These are phyloP conservation scores for Xylariaceae sp. DNA, from an alignment of 2,329 filamentous ascomycete genomes.

Conservation along the genomic window DNA sequence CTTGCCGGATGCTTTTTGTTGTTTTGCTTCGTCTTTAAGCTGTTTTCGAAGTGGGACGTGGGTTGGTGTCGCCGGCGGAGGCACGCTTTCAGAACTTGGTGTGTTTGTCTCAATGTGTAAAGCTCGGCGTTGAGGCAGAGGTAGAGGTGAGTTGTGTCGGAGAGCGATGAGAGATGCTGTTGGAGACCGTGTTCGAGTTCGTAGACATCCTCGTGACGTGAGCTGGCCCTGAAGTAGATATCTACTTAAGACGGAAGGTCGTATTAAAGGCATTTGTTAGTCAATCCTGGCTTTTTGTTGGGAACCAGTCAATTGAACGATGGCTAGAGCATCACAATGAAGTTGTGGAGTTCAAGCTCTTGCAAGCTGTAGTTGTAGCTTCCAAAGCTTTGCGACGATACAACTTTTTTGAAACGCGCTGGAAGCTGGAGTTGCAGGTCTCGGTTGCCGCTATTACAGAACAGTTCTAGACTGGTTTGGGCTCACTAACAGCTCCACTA, in stretches of 20 bases:
- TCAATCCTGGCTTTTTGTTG: too few relatives aligned
- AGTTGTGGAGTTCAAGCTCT: too few relatives aligned
- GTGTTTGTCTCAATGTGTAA: conserved; percentile 32
- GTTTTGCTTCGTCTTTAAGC: conserved; percentile 63
- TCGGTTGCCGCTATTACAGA: too few relatives aligned
- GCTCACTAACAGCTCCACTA: too few relatives aligned
- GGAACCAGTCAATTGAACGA: too few relatives aligned
- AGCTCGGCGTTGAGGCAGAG: conserved; percentile 20
- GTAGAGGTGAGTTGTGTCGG: conserved; percentile 4
- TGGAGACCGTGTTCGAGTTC: conserved; percentile 9
- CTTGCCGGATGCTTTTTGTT: conserved; percentile 40
- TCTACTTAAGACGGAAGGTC: conserved; percentile 42
- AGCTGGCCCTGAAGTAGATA: conserved; percentile 48
- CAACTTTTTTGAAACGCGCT: too few relatives aligned
- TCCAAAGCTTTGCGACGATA: background rate
- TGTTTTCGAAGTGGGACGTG: conserved; percentile 63
- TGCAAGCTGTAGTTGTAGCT: background rate
- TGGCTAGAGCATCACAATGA: too few relatives aligned
- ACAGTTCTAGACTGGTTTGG: too few relatives aligned
- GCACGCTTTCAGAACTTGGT: too few relatives aligned
- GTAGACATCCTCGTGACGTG: conserved; percentile 40
- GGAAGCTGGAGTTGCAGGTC: too few relatives aligned
- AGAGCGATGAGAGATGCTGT: conserved; percentile 2
- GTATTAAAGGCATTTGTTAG: conserved; percentile 46
- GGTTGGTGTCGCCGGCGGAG: conserved; percentile 17